Conservation (phyloP, 495 filamentous ascomycete species). For the Podospora pseudoanserina region DNA sequence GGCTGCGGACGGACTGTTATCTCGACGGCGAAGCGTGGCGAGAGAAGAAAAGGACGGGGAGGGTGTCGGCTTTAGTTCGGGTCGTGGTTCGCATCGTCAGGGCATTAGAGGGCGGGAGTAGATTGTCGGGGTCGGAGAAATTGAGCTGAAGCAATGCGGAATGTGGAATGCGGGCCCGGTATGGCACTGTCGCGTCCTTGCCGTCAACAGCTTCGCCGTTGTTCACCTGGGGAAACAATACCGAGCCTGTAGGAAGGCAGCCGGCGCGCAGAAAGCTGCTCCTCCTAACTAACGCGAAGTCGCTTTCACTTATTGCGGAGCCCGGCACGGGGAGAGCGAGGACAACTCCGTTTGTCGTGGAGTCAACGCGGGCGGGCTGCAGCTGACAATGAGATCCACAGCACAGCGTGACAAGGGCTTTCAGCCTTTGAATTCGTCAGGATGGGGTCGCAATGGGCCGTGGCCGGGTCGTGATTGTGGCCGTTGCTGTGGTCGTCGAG, state of each 20-base stretch:
- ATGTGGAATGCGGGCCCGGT: conserved; percentile 25
- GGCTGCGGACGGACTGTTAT: conserved; percentile 38
- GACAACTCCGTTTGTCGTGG: conserved; percentile 11
- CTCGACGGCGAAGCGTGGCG: conserved; percentile 39
- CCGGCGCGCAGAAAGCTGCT: conserved; percentile 2
- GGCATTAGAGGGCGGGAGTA: conserved; percentile 29
- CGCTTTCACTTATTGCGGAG: conserved; percentile 3
- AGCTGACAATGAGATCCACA: conserved; percentile 13
- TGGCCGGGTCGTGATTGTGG: conserved; percentile 8
- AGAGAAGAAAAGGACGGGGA: conserved; percentile 33
- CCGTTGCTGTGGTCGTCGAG: conserved; percentile 1
- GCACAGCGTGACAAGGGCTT: conserved; percentile 9
- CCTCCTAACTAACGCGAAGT: background rate
- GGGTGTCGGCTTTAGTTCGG: conserved; percentile 35
- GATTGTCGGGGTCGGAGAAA: conserved; percentile 17
- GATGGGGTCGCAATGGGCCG: conserved; percentile 15
- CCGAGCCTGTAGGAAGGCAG: conserved; percentile 2
- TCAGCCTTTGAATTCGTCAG: background rate
- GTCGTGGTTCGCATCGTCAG: conserved; percentile 41
- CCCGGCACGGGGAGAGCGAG: conserved; percentile 9
- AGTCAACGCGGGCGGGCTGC: conserved; percentile 8
- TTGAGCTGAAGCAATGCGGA: conserved; percentile 16
- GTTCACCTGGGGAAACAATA: conserved; percentile 1
- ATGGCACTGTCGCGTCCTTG: conserved; percentile 1
- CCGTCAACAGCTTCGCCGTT: background rate